Percentiles rank a stretch among this genome's conserved stretches.
Conservation (phyloP, 495 filamentous ascomycete species). For the Penicillium odoratum region DNA sequence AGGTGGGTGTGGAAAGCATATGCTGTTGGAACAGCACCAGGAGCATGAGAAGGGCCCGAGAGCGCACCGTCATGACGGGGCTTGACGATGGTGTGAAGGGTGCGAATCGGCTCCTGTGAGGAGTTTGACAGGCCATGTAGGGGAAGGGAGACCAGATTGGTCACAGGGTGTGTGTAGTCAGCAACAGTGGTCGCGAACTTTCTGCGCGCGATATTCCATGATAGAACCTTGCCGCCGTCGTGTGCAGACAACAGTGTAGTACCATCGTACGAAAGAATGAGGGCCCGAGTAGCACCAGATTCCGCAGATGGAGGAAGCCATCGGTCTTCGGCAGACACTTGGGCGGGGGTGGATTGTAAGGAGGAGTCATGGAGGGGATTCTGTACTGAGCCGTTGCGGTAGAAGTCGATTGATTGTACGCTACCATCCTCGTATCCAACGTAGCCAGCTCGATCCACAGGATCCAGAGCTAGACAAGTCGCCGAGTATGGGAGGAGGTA, state of each 20-base stretch:
- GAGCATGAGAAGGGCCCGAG: constrained; percentile 38
- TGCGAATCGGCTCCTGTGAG: constrained; percentile 42
- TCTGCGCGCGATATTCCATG: constrained; percentile 74
- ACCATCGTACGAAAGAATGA: constrained; percentile 79
- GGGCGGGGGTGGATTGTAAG: constrained; percentile 56
- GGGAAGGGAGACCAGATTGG: constrained; percentile 70
- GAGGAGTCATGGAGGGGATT: constrained; percentile 56
- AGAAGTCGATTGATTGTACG: constrained; percentile 78
- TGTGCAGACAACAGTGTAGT: constrained; percentile 80
- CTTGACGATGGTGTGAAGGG: constrained; percentile 65
- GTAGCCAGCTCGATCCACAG: constrained; percentile 79
- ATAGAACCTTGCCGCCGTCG: constrained; percentile 69
- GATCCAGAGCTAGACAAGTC: constrained; percentile 73
- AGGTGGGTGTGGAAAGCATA: constrained; percentile 73
- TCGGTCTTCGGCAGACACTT: constrained; percentile 52
- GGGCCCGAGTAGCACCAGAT: constrained; percentile 58
- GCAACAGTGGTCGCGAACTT: constrained; percentile 60
- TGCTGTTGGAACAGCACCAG: constrained; percentile 58
- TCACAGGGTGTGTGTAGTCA: constrained; percentile 74
- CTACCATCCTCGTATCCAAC: constrained; percentile 81
- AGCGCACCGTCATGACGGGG: constrained; percentile 56
- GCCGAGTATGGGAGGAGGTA: constrained; percentile 74
- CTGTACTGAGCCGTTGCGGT: constrained; percentile 51
- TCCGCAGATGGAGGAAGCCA: constrained; percentile 64
- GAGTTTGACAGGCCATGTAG: constrained; percentile 56